A percentile compares a stretch with the other conserved stretches of the same genome.
These are phyloP conservation scores for Bathelium albidoporum DNA, from an alignment of 495 filamentous ascomycete species.

Conservation along the genomic window DNA sequence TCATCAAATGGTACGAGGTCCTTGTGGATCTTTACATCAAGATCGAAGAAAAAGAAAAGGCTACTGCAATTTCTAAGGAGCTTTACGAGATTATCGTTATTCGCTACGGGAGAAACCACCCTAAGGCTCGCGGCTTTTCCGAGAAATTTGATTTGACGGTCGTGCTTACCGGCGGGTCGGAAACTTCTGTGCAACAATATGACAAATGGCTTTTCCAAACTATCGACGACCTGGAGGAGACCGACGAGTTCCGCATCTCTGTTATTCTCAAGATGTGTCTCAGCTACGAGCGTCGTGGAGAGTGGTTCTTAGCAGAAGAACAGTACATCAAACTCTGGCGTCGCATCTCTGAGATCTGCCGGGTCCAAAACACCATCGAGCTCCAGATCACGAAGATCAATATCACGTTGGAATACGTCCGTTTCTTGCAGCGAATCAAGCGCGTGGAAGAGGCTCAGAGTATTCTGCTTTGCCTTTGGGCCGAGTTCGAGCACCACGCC, in stretches of 20 bases:
- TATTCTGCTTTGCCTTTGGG: constrained; percentile 2
- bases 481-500: neutral
- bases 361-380: neutral
- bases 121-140: neutral
- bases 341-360: neutral
- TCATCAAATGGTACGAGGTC: constrained; percentile 3
- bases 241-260: neutral
- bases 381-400: neutral
- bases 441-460: neutral
- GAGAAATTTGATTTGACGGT: neutral
- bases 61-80: neutral
- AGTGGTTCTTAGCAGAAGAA: neutral
- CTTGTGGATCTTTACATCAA: neutral
- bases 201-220: neutral
- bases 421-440: neutral
- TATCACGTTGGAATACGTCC: neutral
- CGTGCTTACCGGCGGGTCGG: neutral
- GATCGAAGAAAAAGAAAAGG: neutral
- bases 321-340: neutral
- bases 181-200: too few relatives aligned
- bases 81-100: neutral
- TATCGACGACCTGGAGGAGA: neutral
- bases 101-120: neutral
- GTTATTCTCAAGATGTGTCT: neutral
- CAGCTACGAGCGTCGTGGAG: neutral